These are phyloP conservation scores for Pedinophyceae sp. DNA, from an alignment of 139 green algal genomes.

Conservation along the genomic window DNA sequence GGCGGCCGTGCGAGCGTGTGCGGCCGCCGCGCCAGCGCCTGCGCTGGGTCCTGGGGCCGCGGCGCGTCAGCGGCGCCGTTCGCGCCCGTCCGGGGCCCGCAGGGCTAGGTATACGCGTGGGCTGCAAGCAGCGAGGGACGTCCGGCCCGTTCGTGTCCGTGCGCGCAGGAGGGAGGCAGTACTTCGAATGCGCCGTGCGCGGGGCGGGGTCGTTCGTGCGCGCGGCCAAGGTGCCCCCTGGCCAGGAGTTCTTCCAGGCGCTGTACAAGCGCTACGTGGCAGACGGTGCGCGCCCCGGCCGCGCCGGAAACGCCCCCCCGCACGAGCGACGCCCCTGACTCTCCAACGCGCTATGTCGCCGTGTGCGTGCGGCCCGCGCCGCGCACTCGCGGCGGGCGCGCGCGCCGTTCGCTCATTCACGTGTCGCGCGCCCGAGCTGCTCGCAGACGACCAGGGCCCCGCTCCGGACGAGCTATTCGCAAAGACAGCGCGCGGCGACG, in stretches of 20 bases:
- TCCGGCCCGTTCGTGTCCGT: neutral
- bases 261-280: constrained; percentile 34
- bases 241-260: constrained; percentile 23
- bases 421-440: constrained; percentile 1
- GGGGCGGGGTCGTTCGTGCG: constrained; percentile 46
- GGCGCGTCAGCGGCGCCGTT: no score
- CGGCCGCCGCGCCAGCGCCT: neutral
- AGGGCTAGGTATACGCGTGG: no score
- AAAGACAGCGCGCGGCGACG: constrained; percentile 17
- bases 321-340: neutral
- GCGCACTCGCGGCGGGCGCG: no score
- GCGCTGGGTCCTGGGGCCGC: neutral
- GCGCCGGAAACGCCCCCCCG: no score
- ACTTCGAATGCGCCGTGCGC: constrained; percentile 36
- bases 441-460: constrained; percentile 10
- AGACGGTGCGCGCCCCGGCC: no score
- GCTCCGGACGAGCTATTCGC: constrained; percentile 29
- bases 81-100: no score
- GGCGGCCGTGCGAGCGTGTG: neutral
- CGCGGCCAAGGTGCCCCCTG: constrained; percentile 31
- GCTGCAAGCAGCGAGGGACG: neutral
- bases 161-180: constrained; percentile 26
- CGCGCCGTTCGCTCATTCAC: neutral
- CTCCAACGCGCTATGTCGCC: neutral
- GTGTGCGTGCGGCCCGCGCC: no score